Evolutionary conservation across 306 rosid genomes (phyloP).

Genomic region (Hylodesmum podocarpum): DNA sequence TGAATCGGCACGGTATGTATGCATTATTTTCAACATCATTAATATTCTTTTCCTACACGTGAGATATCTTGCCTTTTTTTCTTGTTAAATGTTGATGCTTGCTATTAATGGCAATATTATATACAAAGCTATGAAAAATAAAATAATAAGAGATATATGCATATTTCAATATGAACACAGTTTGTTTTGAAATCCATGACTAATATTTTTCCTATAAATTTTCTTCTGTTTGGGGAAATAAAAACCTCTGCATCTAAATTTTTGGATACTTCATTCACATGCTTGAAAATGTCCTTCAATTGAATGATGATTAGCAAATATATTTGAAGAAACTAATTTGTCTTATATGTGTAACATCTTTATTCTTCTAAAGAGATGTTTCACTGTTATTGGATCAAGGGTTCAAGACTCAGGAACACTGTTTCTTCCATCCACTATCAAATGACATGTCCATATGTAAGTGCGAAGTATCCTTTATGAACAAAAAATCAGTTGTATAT

Average conservation of each 20-base stretch:
- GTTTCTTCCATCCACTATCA: conserved; percentile 77
- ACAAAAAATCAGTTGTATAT: neutral
- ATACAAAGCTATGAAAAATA: neutral
- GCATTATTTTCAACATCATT: neutral
- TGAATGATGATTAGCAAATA: neutral
- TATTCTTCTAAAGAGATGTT: conserved; percentile 57
- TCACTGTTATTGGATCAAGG: conserved; percentile 70
- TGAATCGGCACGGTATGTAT: conserved; percentile 64
- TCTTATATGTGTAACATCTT: neutral
- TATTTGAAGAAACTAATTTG: neutral
- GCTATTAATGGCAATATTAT: neutral
- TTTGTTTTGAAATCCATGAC: neutral
- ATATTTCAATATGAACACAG: neutral
- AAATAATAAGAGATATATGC: neutral
- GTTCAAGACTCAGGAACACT: conserved; percentile 55
- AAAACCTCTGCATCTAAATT: neutral
- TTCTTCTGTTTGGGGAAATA: neutral
- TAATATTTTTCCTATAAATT: neutral
- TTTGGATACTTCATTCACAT: neutral
- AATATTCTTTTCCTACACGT: neutral
- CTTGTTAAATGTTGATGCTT: neutral
- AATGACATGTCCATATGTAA: conserved; percentile 78
- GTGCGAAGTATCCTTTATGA: conserved; percentile 32
- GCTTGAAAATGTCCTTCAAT: neutral
- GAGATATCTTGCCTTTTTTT: neutral